Evolutionary conservation across 2,329 filamentous ascomycete genomes (phyloP).

Genomic region (Fonsecaea pedrosoi): DNA sequence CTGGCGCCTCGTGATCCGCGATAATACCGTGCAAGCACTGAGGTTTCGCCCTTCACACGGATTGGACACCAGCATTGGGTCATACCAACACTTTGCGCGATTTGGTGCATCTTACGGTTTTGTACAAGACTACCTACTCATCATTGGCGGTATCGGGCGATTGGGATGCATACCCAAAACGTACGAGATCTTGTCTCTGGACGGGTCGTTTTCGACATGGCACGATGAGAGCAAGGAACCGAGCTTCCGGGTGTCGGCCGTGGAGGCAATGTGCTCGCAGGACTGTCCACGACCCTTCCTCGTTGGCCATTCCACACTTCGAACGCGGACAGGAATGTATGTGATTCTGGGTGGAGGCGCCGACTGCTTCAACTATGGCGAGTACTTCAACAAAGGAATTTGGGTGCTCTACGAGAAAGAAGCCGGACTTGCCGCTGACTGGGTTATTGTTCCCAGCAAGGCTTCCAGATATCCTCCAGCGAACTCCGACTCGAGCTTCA

Average conservation of each 20-base stretch:
- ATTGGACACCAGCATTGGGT: constrained; percentile 38
- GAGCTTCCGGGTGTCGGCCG: constrained; percentile 39
- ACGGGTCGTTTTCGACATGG: constrained; percentile 36
- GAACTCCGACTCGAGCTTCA: constrained; percentile 17
- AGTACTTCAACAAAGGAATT: constrained; percentile 75
- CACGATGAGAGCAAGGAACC: constrained; percentile 34
- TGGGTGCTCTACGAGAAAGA: constrained; percentile 54
- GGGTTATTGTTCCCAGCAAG: constrained; percentile 42
- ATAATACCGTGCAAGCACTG: constrained; percentile 45
- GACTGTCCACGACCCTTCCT: constrained; percentile 67
- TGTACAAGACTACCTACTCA: constrained; percentile 54
- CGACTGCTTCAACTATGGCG: constrained; percentile 89
- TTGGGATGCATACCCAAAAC: constrained; percentile 47
- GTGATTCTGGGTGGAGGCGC: constrained; percentile 79
- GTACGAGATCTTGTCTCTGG: constrained; percentile 61
- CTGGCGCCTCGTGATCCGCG: constrained; percentile 63
- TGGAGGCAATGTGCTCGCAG: constrained; percentile 41
- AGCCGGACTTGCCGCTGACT: constrained; percentile 42
- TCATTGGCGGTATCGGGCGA: constrained; percentile 60
- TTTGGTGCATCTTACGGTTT: constrained; percentile 61
- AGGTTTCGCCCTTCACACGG: constrained; percentile 35
- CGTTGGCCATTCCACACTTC: constrained; percentile 68
- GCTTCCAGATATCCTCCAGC: constrained; percentile 14
- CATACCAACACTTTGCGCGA: constrained; percentile 47
- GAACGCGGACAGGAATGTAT: constrained; percentile 57